Conservation (phyloP, 257 asterid species). For the Solanum appendiculatum region DNA sequence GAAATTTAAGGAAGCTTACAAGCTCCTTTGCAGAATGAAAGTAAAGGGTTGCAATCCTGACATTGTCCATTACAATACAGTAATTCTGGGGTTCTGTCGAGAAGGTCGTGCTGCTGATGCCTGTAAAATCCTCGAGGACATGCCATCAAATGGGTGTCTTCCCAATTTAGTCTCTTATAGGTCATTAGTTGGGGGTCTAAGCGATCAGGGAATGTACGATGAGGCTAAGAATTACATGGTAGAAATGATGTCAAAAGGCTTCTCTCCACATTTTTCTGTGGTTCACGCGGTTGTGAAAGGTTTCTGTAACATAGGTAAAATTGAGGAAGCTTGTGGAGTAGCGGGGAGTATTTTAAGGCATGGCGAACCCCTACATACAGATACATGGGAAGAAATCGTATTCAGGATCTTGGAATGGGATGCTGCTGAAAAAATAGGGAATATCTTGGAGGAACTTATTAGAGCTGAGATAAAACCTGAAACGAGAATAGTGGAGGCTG, state of each 20-base stretch:
- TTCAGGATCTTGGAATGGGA: constrained; percentile 43
- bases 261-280: constrained; percentile 61
- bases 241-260: constrained; percentile 51
- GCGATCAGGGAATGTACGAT: constrained; percentile 64
- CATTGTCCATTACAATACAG: constrained; percentile 74
- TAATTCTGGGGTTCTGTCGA: constrained; percentile 71
- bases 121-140: constrained; percentile 78
- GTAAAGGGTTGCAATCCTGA: constrained; percentile 87
- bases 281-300: constrained; percentile 52
- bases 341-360: constrained; percentile 37
- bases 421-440: constrained; percentile 18
- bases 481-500: constrained; percentile 57
- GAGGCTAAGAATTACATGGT: constrained; percentile 51
- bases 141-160: constrained; percentile 69
- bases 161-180: constrained; percentile 74
- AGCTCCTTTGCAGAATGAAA: constrained; percentile 91
- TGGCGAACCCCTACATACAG: constrained; percentile 44
- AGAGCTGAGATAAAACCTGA: constrained; percentile 49
- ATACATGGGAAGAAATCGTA: constrained; percentile 67
- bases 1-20: constrained; percentile 88
- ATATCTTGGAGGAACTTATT: constrained; percentile 30
- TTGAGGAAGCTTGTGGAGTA: constrained; percentile 68
- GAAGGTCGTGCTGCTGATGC: constrained; percentile 73
- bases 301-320: constrained; percentile 48
- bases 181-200: constrained; percentile 59